A percentile compares a stretch with the other conserved stretches of the same genome.
These are phyloP conservation scores for Aspergillus ochraceoroseus DNA, from an alignment of 2,329 filamentous ascomycete species.

Conservation along the genomic window DNA sequence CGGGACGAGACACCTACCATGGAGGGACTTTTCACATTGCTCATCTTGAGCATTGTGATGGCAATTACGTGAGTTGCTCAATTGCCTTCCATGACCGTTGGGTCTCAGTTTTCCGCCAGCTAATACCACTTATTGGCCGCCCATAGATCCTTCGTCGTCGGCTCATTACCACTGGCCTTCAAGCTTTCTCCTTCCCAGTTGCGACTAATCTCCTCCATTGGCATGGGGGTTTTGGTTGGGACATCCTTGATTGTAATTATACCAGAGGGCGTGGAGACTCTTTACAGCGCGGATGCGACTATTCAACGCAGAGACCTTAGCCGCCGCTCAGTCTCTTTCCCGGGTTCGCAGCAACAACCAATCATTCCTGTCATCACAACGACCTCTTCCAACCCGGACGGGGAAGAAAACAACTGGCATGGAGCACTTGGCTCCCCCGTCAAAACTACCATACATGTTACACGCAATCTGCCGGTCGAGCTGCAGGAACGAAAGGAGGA, in stretches of 20 bases:
- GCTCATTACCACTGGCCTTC: conserved; percentile 84
- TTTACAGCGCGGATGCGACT: conserved; percentile 56
- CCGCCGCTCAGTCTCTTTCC: conserved; percentile 24
- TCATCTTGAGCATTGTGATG: conserved; percentile 62
- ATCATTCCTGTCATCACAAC: conserved; percentile 19
- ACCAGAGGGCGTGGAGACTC: conserved; percentile 88
- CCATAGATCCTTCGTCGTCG: conserved; percentile 82
- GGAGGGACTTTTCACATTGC: conserved; percentile 62
- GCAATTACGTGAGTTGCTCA: conserved; percentile 52
- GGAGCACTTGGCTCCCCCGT: not conserved
- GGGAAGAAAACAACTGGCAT: conserved; percentile 1
- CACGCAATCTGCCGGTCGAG: conserved; percentile 23
- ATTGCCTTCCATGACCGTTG: not conserved
- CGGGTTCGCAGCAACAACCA: conserved; percentile 29
- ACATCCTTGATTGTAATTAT: conserved; percentile 97
- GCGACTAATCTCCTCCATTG: conserved; percentile 83
- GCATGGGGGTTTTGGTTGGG: conserved; percentile 88
- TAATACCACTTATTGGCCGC: conserved; percentile 12
- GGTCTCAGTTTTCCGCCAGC: conserved; percentile 5
- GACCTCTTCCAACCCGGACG: not conserved
- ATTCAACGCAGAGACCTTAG: conserved; percentile 31
- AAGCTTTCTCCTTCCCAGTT: conserved; percentile 80
- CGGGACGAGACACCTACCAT: conserved; percentile 42
- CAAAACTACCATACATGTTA: conserved; percentile 20
- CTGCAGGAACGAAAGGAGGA: conserved; percentile 27